Base-by-base conservation (phyloP, 2,329 filamentous ascomycete genomes). In the Apiospora saccharicola region DNA sequence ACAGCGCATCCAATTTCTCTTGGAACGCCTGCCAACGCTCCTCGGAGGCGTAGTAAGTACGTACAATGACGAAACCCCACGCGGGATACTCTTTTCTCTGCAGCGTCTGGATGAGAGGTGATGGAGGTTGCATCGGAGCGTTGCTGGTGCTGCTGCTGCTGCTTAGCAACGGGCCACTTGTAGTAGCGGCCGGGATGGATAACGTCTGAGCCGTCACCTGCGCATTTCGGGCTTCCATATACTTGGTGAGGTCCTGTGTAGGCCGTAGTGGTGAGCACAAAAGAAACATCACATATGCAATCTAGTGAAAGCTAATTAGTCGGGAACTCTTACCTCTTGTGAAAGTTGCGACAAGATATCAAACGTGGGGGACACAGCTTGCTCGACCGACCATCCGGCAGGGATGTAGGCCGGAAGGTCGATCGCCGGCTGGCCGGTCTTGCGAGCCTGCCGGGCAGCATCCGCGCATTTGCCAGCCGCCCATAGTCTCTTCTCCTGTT, bases 341-440 rank as follows among this genome's bases (percentile, higher is more conserved):
- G 61, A 13, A 67, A 67, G 61, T 34, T 43, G 34, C n/a, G 61
- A 67, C 34, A 67, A 24, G 19, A 67, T 43, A 14, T 67, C 61
- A 67, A 67, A 67, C 5, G 34, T 43, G 22, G 34, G 61, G 13
- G 61, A 67, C 10, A 22, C 22, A 16, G 61, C 61, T 44, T 67
- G 34, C 61, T 67, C 61, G 22, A 44, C 61, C 2, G 61, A 67
- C 61, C 61, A 67, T 24, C 61, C 61, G 19, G 61, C 13, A 10
- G 61, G 34, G 1, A 67, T 44, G 22, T 44, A 43, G 19, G 61
- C 1, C 8, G 61, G 61, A 67, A 19, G 61, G 8, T 67, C 34
- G 16, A 16, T 43, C 5, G 34, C 61, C 19, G 43, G 61, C 34
- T 43, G 43, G 34, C 34, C 34, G 34, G 34, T 67, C 8, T 67